Base-by-base conservation (phyloP, 805 yeast genomes). In the Sugiyamaella smithiae region DNA sequence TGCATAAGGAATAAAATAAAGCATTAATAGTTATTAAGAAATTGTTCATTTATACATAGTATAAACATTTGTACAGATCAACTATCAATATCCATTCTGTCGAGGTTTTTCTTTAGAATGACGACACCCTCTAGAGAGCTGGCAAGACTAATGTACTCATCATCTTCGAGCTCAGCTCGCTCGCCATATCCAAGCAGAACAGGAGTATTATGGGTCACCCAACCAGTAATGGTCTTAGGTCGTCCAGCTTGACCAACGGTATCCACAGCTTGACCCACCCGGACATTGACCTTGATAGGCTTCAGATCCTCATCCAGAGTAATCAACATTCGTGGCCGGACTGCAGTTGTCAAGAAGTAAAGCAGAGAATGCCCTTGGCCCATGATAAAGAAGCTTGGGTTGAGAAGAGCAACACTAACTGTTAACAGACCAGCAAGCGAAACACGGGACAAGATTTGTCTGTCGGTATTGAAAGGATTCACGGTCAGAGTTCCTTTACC, bases 181-280 rank as follows among this genome's bases (percentile, higher is more conserved):
- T 93, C 99, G 38, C 98, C 98, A 59, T 83, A 82, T 35, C 93
- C 90, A 49, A 93, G 75, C 59, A 93, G 73, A 17, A 93, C 99
- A 0, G 99, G 99, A 0, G 99, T 93, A 4, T 93, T 86, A 63
- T 93, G 99, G 1, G 99, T 93, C 17, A 93, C 98, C 99, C 99
- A 93, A 31, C 99, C 99, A 3, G 99, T 93, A 42, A 93, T 93
- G 9, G 97, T 90, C 75, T 93, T 93, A 43, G 99, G 99, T 60
- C 88, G 88, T 72, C 99, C 99, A 0, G 98, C 99, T 68, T 91
- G 98, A 28, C 99, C 99, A 54, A 93, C 98, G 33, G 90, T 88
- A 66, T 93, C 99, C 24, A 93, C 98, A 5, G 99, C 98, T 71
- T 91, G 97, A 54, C 99, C 99, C 25, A 93, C 98, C 64, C 99